Conservation (phyloP, 2,329 filamentous ascomycete genomes). For the Akanthomyces lecanii region DNA sequence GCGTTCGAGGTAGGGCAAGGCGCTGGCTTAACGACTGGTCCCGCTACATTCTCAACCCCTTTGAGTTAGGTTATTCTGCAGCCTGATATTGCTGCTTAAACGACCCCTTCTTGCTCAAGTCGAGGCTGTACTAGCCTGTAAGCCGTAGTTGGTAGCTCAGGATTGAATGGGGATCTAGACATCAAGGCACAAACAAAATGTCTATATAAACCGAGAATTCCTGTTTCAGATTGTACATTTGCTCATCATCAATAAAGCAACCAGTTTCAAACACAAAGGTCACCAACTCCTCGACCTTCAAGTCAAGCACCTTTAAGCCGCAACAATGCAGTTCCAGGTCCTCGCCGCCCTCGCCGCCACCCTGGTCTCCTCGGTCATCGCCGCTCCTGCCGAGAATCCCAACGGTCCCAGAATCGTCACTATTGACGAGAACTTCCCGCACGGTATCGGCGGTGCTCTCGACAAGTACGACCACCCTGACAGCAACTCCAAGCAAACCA, state of each 20-base stretch:
- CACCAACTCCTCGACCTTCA: background rate
- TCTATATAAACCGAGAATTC: background rate
- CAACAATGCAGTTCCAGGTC: slow-evolving; percentile 10
- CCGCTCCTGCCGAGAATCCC: background rate
- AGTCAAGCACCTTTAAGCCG: background rate
- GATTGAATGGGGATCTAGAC: background rate
- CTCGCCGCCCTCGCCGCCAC: background rate
- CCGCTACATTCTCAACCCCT: background rate
- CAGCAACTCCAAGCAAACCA: background rate
- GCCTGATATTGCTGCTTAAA: background rate
- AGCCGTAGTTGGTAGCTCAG: background rate
- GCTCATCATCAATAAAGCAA: background rate
- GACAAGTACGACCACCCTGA: background rate
- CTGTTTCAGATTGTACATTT: background rate
- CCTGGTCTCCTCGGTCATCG: background rate
- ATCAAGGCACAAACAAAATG: background rate
- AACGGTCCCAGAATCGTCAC: background rate
- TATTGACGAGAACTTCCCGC: background rate
- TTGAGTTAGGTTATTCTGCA: background rate
- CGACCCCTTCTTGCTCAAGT: background rate
- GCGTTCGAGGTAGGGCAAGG: background rate
- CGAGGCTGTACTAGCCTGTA: background rate
- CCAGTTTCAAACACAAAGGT: background rate
- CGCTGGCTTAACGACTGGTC: background rate
- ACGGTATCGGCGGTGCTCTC: slow-evolving; percentile 4